These are phyloP conservation scores for Peniophora sp. DNA, from an alignment of 1,284 basidiomycete species.

Conservation along the genomic window DNA sequence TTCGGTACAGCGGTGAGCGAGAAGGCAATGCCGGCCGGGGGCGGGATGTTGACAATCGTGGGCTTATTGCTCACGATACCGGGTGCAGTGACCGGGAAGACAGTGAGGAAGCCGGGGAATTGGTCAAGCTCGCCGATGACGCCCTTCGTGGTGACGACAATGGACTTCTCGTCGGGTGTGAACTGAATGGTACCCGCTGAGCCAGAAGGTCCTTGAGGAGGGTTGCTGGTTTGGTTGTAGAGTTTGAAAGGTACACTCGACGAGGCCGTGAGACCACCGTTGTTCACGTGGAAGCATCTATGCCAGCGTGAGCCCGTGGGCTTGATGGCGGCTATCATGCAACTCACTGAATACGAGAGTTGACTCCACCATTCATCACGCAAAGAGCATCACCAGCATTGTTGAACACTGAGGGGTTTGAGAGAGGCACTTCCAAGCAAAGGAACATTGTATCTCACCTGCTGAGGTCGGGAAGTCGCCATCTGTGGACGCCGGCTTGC, in stretches of 20 bases:
- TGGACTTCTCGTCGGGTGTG: neutral
- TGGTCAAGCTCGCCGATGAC: neutral
- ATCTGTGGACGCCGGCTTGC: neutral
- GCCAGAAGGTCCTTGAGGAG: neutral
- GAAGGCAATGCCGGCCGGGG: slow-evolving; percentile 31
- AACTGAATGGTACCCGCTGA: neutral
- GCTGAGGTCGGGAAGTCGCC: slow-evolving; percentile 13
- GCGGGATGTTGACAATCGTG: slow-evolving; percentile 22
- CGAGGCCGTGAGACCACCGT: slow-evolving; percentile 26
- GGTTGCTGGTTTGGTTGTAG: slow-evolving; percentile 11
- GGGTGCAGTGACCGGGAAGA: slow-evolving; percentile 16
- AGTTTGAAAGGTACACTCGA: slow-evolving; percentile 24
- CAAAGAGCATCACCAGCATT: neutral
- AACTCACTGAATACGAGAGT: slow-evolving; percentile 31
- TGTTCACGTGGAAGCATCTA: slow-evolving; percentile 29
- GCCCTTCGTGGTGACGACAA: neutral
- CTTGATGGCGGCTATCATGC: neutral
- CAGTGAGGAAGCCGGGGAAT: slow-evolving; percentile 6
- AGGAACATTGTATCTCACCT: no score
- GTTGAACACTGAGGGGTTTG: neutral
- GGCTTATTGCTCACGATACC: slow-evolving; percentile 26
- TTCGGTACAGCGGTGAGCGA: slow-evolving; percentile 22
- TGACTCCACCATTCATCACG: neutral
- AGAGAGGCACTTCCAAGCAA: no score
- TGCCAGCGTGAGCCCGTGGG: neutral